Base-by-base conservation (phyloP, 495 filamentous ascomycete genomes). In the Aspergillus leporis region DNA sequence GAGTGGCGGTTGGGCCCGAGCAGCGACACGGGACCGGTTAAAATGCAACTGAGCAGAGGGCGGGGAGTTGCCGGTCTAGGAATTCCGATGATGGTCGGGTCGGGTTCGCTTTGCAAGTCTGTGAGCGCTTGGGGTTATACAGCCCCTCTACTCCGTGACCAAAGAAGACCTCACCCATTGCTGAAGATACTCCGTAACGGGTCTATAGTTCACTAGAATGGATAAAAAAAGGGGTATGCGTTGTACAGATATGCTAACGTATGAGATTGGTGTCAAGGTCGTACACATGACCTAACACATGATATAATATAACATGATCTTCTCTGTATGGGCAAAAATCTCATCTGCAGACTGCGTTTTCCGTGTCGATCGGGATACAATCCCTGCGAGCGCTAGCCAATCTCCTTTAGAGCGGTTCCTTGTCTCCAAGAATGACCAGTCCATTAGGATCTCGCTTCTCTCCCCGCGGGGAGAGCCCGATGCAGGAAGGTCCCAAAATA, bases 1-100 rank as follows among this genome's bases (percentile, higher is more conserved):
- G 30, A 46, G 9, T 43, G 45, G 18, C 55, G 51, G 46, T 40
- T 55, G 52, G 34, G 62, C 48, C 62, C 62, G 62, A 64, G 46
- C 54, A 64, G 61, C 62, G 54, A 61, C 65, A 61, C 61, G 61
- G 61, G 45, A 56, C 65, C 65, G 65, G 65, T 62, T 67, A 64
- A 67, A 56, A 66, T 66, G 64, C 47, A 22, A 47, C 43, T 47
- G 19, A 5, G 43, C 19, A 47, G 13, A 45, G 58, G 55, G 60
- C 58, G 58, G 64, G 60, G 60, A 61, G 45, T 63, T 63, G 64
- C 61, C 64, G 64, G 64, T 23, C 40, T 56, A 25, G 53, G 25
- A 36, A 56, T 56, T 56, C 54, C 54, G 54, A 56, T 38, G 18
- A 5, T 21, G 18, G 54, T 56, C 54, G 54, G 54, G 54, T 56